Evolutionary conservation across 2,329 filamentous ascomycete species (phyloP).

Genomic region (Trichocomaceae sp.): DNA sequence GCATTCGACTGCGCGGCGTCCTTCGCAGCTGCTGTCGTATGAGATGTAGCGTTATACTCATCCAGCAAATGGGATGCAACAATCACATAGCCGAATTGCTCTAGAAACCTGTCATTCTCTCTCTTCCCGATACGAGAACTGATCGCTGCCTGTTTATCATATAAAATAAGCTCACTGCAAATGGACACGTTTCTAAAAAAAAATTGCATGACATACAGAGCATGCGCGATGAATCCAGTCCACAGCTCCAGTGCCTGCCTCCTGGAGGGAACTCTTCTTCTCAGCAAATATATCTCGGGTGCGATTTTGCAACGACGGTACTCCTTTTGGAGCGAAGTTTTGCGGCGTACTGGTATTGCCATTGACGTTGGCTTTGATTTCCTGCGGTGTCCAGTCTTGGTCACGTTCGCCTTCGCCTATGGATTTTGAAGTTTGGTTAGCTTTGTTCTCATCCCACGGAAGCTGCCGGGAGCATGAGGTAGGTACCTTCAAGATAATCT

Average conservation of each 20-base stretch:
- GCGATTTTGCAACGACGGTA: conserved; percentile 43
- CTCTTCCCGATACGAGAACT: conserved; percentile 55
- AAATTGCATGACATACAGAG: conserved; percentile 4
- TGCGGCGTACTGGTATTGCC: conserved; percentile 21
- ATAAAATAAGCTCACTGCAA: neutral
- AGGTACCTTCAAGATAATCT: conserved; percentile 78
- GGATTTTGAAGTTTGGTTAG: conserved; percentile 11
- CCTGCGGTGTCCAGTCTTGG: conserved; percentile 32
- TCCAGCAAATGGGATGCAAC: conserved; percentile 84
- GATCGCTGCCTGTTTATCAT: conserved; percentile 23
- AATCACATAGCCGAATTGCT: conserved; percentile 88
- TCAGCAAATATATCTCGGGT: conserved; percentile 43
- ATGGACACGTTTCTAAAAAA: neutral
- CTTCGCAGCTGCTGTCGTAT: conserved; percentile 30
- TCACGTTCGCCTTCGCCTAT: conserved; percentile 43
- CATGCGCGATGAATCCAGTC: conserved; percentile 9
- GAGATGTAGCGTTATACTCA: conserved; percentile 45
- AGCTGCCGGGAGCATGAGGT: neutral
- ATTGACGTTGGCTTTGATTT: conserved; percentile 18
- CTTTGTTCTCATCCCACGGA: neutral
- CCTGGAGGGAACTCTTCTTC: conserved; percentile 17
- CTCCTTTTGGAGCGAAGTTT: conserved; percentile 47
- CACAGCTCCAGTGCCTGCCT: conserved; percentile 2
- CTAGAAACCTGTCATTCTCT: conserved; percentile 79
- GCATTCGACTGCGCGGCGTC: conserved; percentile 27